Percentiles rank a stretch among this genome's conserved stretches.
Evolutionary conservation across 2,329 filamentous ascomycete species (phyloP).

Genomic region (Helotiales sp.): DNA sequence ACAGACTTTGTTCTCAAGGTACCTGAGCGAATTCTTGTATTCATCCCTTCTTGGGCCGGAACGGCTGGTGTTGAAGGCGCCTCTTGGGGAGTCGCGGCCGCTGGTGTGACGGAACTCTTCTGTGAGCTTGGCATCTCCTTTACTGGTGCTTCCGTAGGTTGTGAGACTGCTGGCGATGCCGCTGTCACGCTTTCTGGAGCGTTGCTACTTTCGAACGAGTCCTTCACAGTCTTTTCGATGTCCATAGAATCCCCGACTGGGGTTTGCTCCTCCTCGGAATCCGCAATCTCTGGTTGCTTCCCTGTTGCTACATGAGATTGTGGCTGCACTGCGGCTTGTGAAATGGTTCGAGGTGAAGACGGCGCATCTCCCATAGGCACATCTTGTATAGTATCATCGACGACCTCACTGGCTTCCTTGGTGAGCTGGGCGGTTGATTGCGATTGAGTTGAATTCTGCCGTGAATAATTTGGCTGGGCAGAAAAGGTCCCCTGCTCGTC

Average conservation of each 20-base stretch:
- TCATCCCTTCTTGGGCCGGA: conserved; percentile 55
- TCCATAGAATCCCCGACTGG: conserved; percentile 30
- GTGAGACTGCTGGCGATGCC: conserved; percentile 8
- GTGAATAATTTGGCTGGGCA: background rate
- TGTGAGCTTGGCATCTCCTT: conserved; percentile 12
- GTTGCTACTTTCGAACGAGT: conserved; percentile 29
- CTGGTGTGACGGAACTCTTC: conserved; percentile 18
- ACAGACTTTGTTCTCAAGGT: conserved; percentile 72
- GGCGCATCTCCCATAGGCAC: conserved; percentile 27
- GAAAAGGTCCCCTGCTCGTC: background rate
- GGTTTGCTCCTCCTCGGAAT: conserved; percentile 30
- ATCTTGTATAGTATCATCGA: conserved; percentile 26
- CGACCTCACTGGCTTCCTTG: conserved; percentile 25
- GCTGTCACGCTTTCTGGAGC: conserved; percentile 7
- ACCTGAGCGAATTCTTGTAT: conserved; percentile 68
- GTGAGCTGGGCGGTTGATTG: conserved; percentile 15
- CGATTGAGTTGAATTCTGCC: background rate
- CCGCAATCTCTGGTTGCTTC: conserved; percentile 24
- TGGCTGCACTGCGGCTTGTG: background rate
- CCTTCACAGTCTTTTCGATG: conserved; percentile 29
- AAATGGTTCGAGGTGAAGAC: conserved; percentile 17
- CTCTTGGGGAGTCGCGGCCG: conserved; percentile 23
- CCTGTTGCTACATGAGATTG: conserved; percentile 8
- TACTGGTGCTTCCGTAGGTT: conserved; percentile 7
- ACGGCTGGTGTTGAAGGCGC: conserved; percentile 33